Conservation (phyloP, 306 rosid genomes). For the Glycyrrhiza uralensis region DNA sequence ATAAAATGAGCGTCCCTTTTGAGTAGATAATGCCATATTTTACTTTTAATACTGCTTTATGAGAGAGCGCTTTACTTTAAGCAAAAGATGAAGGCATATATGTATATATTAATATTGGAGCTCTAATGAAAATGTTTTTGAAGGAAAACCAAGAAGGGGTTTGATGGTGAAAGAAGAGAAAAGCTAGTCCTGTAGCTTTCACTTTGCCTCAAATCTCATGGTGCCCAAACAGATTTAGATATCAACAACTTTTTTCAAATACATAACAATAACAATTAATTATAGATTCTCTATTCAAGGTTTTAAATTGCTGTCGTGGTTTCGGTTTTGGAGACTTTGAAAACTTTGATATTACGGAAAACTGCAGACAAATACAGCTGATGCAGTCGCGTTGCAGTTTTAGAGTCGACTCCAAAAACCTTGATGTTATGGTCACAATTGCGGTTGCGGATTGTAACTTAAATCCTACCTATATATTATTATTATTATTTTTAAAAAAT, state of each 20-base stretch:
- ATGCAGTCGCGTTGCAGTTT: too few relatives aligned
- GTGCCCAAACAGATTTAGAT: slow-evolving; percentile 31
- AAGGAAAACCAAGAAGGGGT: slow-evolving; percentile 28
- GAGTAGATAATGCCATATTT: slow-evolving; percentile 99
- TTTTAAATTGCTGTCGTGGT: too few relatives aligned
- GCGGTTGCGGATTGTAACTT: too few relatives aligned
- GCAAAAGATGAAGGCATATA: slow-evolving; percentile 47
- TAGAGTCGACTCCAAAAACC: too few relatives aligned
- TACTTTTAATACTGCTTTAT: slow-evolving; percentile 87
- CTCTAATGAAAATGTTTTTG: slow-evolving; percentile 48
- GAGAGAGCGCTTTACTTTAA: slow-evolving; percentile 81
- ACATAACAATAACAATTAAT: slow-evolving; percentile 1
- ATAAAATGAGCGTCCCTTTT: slow-evolving; percentile 90
- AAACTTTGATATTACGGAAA: too few relatives aligned
- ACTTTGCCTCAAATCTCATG: slow-evolving; percentile 53
- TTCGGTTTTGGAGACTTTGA: too few relatives aligned
- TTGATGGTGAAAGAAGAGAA: slow-evolving; percentile 52
- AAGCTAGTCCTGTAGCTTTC: slow-evolving; percentile 40
- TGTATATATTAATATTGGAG: slow-evolving; percentile 27
- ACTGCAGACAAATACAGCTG: too few relatives aligned
- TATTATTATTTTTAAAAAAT: slow-evolving; percentile 9
- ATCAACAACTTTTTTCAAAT: slow-evolving; percentile 29
- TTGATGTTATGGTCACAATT: too few relatives aligned
- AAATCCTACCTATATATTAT: too few relatives aligned
- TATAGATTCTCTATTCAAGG: too few relatives aligned